These are phyloP conservation scores for Penicillium longicatenatum DNA, from an alignment of 495 filamentous ascomycete species.

Conservation along the genomic window DNA sequence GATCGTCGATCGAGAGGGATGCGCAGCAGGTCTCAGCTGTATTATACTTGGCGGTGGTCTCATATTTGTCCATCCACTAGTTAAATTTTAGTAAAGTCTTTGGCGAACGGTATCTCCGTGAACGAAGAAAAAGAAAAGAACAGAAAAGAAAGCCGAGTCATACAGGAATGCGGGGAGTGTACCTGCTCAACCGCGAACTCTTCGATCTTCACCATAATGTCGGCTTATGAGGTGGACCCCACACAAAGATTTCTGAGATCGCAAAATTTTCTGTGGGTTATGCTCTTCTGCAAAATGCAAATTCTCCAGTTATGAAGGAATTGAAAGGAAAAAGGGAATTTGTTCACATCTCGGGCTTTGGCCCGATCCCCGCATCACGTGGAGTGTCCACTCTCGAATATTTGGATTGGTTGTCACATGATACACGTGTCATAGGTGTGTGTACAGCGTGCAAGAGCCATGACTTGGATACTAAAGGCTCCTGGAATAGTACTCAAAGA, in stretches of 20 bases:
- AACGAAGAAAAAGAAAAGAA: too few species aligned
- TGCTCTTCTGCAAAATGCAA: background rate
- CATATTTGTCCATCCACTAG: slow-evolving; percentile 89
- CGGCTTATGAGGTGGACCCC: background rate
- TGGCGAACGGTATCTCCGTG: background rate
- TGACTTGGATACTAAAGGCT: too few species aligned
- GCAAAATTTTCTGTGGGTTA: background rate
- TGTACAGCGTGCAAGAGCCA: too few species aligned
- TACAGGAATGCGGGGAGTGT: slow-evolving; percentile 22
- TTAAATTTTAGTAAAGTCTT: slow-evolving; percentile 5
- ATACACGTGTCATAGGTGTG: too few species aligned
- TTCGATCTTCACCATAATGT: slow-evolving; percentile 18
- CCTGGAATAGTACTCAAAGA: too few species aligned
- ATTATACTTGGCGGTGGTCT: slow-evolving; percentile 74
- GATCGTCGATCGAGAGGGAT: slow-evolving; percentile 75
- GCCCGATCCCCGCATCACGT: slow-evolving; percentile 5
- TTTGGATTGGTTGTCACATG: background rate
- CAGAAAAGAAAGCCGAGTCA: slow-evolving; percentile 4
- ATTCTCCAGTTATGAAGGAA: background rate
- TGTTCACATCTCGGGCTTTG: background rate
- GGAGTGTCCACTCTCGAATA: background rate
- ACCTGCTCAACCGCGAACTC: slow-evolving; percentile 80
- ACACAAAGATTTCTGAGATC: background rate
- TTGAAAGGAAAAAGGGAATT: background rate
- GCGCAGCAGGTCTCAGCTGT: slow-evolving; percentile 86